These are phyloP conservation scores for Tetrapisispora pingtungensis DNA, from an alignment of 805 yeast species.

Conservation along the genomic window DNA sequence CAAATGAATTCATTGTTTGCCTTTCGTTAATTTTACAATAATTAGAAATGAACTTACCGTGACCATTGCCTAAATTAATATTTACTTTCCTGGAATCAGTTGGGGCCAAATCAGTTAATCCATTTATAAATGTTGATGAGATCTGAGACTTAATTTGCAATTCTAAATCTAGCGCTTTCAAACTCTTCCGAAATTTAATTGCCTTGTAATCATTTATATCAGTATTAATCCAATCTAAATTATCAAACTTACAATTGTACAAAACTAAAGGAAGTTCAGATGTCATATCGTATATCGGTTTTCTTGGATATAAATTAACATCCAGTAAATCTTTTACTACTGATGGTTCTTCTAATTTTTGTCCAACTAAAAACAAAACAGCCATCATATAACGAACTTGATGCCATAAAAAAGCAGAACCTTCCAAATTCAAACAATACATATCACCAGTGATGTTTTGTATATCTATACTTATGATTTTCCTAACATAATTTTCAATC, in stretches of 20 bases:
- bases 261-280: constrained; percentile 78
- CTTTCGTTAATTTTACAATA: constrained; percentile 54
- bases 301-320: constrained; percentile 43
- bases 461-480: constrained; percentile 46
- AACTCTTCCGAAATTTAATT: constrained; percentile 33
- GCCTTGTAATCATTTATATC: constrained; percentile 30
- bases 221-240: constrained; percentile 50
- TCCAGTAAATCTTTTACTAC: constrained; percentile 53
- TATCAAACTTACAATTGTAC: constrained; percentile 71
- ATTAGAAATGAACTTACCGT: constrained; percentile 45
- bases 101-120: constrained; percentile 15
- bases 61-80: constrained; percentile 70
- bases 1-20: constrained; percentile 52
- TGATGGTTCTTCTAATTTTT: constrained; percentile 51
- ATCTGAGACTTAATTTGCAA: constrained; percentile 47
- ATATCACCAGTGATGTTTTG: constrained; percentile 32
- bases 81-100: constrained; percentile 23
- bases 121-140: constrained; percentile 38
- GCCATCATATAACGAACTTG: constrained; percentile 97
- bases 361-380: constrained; percentile 69
- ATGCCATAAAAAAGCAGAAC: constrained; percentile 93
- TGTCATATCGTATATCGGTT: constrained; percentile 84
- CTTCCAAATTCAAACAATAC: constrained; percentile 66
- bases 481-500: constrained; percentile 65
- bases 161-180: constrained; percentile 46